Evolutionary conservation across 441 rosid species (phyloP).

Genomic region (Pelargonium australe): DNA sequence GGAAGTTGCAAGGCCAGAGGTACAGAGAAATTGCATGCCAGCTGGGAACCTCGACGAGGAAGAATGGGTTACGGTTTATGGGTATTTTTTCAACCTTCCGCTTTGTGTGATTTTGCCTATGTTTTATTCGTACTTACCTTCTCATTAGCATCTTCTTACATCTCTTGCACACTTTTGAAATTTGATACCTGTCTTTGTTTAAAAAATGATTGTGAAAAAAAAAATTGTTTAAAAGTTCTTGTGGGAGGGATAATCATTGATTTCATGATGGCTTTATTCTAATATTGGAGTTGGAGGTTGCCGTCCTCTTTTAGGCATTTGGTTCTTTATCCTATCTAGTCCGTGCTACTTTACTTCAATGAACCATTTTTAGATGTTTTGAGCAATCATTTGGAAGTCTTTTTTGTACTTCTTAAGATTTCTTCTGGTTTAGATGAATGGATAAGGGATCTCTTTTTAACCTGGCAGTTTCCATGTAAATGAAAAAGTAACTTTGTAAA

Average conservation of each 20-base stretch:
- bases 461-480: not conserved
- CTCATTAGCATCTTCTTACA: not conserved
- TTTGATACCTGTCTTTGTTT: too few relatives aligned
- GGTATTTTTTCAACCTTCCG: conserved; percentile 36
- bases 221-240: too few relatives aligned
- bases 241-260: too few relatives aligned
- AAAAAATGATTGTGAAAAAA: too few relatives aligned
- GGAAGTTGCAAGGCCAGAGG: conserved; percentile 93
- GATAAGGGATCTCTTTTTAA: not conserved
- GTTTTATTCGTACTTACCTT: not conserved
- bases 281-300: too few relatives aligned
- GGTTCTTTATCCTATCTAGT: too few relatives aligned
- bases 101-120: not conserved
- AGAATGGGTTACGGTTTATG: conserved; percentile 97
- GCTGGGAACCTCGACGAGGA: conserved; percentile 75
- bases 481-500: not conserved
- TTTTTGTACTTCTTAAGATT: not conserved
- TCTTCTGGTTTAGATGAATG: not conserved
- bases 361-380: too few relatives aligned
- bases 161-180: not conserved
- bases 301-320: too few relatives aligned
- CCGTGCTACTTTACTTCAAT: too few relatives aligned
- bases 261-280: too few relatives aligned
- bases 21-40: conserved; percentile 56
- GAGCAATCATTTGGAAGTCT: too few relatives aligned